These are phyloP conservation scores for Areca catechu DNA, from an alignment of 176 grass and related monocot species.

Conservation along the genomic window DNA sequence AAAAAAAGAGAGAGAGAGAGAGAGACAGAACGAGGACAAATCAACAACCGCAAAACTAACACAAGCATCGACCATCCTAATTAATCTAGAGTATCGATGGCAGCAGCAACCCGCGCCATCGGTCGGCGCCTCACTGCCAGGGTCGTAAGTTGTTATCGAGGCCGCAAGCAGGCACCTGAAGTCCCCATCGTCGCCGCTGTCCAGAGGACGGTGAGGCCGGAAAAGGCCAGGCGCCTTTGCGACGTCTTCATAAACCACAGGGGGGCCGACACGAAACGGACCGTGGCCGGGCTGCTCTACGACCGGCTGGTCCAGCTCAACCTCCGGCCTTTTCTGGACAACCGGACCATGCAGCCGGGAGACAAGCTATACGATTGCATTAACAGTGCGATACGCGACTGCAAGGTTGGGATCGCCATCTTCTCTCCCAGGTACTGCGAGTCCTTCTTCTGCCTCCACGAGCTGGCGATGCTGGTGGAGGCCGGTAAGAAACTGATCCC, in stretches of 20 bases:
- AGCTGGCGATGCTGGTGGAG: constrained; percentile 20
- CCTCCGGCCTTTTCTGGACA: constrained; percentile 9
- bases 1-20: no score
- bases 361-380: constrained; percentile 8
- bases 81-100: no score
- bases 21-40: no score
- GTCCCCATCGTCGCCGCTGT: no score
- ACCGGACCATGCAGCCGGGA: constrained; percentile 6
- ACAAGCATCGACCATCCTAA: no score
- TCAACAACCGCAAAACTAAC: no score
- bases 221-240: no score
- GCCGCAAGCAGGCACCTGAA: no score
- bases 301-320: constrained; percentile 10
- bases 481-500: constrained; percentile 14
- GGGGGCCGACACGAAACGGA: neutral
- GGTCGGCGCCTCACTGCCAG: no score
- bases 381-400: neutral
- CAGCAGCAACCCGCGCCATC: no score
- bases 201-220: no score
- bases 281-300: constrained; percentile 14
- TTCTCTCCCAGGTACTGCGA: constrained; percentile 21
- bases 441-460: constrained; percentile 2
- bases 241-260: constrained; percentile 20
- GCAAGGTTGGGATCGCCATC: constrained; percentile 14
- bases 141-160: no score